Percentiles rank a stretch among this genome's conserved stretches.
These are phyloP conservation scores for Allium sativum DNA, from an alignment of 106 monocot species.

Conservation along the genomic window DNA sequence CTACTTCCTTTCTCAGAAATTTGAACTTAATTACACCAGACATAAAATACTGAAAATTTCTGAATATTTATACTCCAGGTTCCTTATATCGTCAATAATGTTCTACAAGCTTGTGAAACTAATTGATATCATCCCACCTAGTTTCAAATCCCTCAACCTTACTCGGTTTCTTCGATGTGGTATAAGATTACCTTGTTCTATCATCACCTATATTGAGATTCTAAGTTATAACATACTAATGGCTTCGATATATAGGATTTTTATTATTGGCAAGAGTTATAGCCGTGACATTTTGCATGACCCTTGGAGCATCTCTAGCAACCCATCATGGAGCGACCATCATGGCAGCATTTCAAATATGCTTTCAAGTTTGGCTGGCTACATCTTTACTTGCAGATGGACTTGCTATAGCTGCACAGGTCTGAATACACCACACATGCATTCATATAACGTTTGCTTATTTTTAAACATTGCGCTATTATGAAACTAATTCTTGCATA, in stretches of 20 bases:
- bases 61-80: conserved; percentile 14
- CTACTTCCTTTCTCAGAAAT: neutral
- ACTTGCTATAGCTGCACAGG: conserved; percentile 93
- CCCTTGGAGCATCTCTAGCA: conserved; percentile 72
- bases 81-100: conserved; percentile 60
- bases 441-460: neutral
- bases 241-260: conserved; percentile 31
- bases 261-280: conserved; percentile 72
- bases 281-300: conserved; percentile 85
- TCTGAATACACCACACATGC: conserved; percentile 3
- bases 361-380: conserved; percentile 77
- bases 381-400: conserved; percentile 95
- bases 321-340: conserved; percentile 59
- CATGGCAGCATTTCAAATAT: conserved; percentile 90
- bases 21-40: neutral
- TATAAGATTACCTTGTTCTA: neutral
- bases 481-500: neutral
- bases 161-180: conserved; percentile 43
- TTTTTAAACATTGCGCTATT: neutral
- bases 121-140: conserved; percentile 60
- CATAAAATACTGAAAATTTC: neutral
- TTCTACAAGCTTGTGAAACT: conserved; percentile 32
- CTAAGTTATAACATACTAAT: neutral
- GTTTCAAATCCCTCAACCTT: conserved; percentile 55
- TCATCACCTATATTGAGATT: neutral